A percentile compares a stretch with the other conserved stretches of the same genome.
phyloP scores from a whole-genome alignment of 2,329 filamentous ascomycete species.

The Trichophyton benhamiae region DNA sequence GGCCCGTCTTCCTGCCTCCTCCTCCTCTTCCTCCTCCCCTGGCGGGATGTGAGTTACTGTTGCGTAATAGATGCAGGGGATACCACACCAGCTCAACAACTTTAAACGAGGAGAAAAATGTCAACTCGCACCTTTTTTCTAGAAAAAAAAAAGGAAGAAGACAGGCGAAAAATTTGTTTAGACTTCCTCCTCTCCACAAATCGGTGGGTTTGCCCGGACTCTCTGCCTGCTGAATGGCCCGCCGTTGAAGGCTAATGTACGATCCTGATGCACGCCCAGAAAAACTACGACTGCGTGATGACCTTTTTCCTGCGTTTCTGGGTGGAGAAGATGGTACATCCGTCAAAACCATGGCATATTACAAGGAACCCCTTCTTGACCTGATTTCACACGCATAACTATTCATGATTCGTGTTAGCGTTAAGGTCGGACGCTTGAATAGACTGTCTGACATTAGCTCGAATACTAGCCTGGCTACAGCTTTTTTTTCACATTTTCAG shows the following conservation, averaged over 20 bases:
- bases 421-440: background rate
- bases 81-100: background rate
- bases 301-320: background rate
- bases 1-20: background rate
- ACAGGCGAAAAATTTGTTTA: conserved; percentile 4
- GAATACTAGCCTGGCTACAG: background rate
- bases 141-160: background rate
- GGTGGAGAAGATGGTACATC: background rate
- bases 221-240: conserved; percentile 3
- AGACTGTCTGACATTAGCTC: background rate
- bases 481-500: background rate
- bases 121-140: background rate
- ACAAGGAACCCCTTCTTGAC: background rate
- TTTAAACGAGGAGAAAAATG: conserved; percentile 3
- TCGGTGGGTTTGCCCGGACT: conserved; percentile 1
- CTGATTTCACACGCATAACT: background rate
- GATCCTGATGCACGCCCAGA: conserved; percentile 4
- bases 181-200: conserved; percentile 3
- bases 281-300: background rate
- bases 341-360: background rate
- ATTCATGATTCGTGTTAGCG: background rate
- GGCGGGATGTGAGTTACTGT: background rate
- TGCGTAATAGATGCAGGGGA: conserved; percentile 5
- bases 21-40: background rate
- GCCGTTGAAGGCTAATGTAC: conserved; percentile 3